Evolutionary conservation across 805 yeast genomes (phyloP), one percentile per base, ranked within the genome.

Genomic region (Yarrowia sp.): DNA sequence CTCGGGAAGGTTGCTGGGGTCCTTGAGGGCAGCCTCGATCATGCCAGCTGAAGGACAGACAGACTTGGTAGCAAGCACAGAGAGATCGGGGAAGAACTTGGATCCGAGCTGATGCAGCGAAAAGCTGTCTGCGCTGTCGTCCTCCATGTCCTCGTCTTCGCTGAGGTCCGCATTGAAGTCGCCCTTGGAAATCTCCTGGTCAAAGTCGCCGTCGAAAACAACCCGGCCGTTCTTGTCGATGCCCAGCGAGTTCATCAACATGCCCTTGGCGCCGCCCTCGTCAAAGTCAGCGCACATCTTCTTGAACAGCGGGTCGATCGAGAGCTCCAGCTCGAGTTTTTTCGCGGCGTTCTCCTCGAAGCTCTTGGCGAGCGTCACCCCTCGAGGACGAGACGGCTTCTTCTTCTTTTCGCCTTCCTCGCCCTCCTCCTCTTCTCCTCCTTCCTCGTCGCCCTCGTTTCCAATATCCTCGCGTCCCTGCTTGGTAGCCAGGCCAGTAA

Each of bases 1-100:
- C 70, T 83, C 88, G 16, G 64, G 62, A 16, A 65, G 63, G 27
- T 65, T 63, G n/a, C 39, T 49, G n/a, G 71, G 71, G 29, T 69
- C 71, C 6, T 75, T 74, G n/a, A 86, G 76, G 0, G 85, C 90
- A 9, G 75, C 73, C 64, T 83, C 80, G 53, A 89, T 73, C 63
- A 85, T 84, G 7, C 74, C 78, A 65, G 89, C 76, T 0, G 96
- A 88, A 0, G 96, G 93, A 66, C 96, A 88, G 1, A 91, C 76
- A 42, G 66, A 67, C 47, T 66, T 60, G 13, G 58, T 25, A 31
- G 68, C 72, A 12, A 67, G 22, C 16, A 32, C 47, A 6, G 61
- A 53, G 31, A 71, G n/a, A 33, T 68, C 68, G 8, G 70, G 67
- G 56, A 72, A 66, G 53, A 61, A 73, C 25, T 62, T 53, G 21